phyloP scores from a whole-genome alignment of 2,329 filamentous ascomycete species.

The Esteya vermicola region DNA sequence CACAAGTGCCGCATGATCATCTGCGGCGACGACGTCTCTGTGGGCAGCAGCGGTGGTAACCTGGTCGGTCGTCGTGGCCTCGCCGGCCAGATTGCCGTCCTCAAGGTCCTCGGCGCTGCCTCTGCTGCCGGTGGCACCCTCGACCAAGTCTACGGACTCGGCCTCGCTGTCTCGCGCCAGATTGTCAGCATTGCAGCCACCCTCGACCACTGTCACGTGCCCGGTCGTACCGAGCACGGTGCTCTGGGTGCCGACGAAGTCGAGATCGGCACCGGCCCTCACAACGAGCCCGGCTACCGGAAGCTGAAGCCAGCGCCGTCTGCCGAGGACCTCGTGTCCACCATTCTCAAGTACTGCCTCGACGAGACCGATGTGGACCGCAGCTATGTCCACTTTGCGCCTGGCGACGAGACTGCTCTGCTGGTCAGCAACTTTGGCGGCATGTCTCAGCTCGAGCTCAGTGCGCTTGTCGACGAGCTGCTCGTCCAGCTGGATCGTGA shows the following conservation, averaged over 20 bases:
- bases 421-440: constrained; percentile 47
- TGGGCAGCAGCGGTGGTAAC: constrained; percentile 40
- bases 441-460: constrained; percentile 42
- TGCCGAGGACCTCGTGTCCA: constrained; percentile 34
- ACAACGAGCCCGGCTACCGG: constrained; percentile 50
- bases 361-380: constrained; percentile 38
- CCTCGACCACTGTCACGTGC: constrained; percentile 46
- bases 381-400: constrained; percentile 31
- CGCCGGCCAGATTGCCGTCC: constrained; percentile 44
- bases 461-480: constrained; percentile 37
- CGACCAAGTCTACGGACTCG: constrained; percentile 35
- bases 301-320: constrained; percentile 38
- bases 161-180: constrained; percentile 32
- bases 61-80: constrained; percentile 48
- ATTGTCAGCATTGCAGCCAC: constrained; percentile 44
- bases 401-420: constrained; percentile 34
- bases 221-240: constrained; percentile 33
- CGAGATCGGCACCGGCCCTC: constrained; percentile 52
- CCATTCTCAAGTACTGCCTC: constrained; percentile 45
- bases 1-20: constrained; percentile 42
- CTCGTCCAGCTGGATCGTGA: constrained; percentile 30
- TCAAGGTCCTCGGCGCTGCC: constrained; percentile 42
- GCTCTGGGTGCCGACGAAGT: constrained; percentile 34
- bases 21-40: constrained; percentile 51
- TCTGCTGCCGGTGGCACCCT: constrained; percentile 30